Evolutionary conservation across 1,284 basidiomycete species (phyloP).

Genomic region (Cutaneotrichosporon sp.): DNA sequence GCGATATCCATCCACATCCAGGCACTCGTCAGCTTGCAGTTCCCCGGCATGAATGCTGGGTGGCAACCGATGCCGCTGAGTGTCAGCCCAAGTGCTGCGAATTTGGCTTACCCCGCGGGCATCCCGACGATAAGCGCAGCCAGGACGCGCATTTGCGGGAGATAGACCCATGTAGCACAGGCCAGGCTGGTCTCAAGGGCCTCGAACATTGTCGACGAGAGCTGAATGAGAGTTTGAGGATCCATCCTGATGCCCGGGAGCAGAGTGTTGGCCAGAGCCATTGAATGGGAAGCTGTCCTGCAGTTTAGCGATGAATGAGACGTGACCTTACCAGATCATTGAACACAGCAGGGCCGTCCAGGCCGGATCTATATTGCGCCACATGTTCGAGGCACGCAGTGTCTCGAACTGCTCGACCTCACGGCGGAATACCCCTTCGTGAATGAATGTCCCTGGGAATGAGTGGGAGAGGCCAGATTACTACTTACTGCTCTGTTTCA

Average conservation of each 20-base stretch:
- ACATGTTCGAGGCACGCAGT: conserved; percentile 3
- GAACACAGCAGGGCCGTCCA: conserved; percentile 1
- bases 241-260: not conserved
- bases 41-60: conserved; percentile 2
- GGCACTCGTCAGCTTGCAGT: conserved; percentile 3
- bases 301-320: not conserved
- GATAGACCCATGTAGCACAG: conserved; percentile 2
- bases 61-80: conserved; percentile 4
- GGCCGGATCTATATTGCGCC: conserved; percentile 4
- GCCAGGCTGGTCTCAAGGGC: not conserved
- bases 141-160: conserved; percentile 1
- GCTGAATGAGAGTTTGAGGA: not conserved
- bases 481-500: not conserved
- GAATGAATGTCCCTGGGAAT: conserved; percentile 1
- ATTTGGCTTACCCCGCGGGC: not conserved
- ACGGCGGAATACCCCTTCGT: conserved; percentile 3
- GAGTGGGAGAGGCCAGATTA: not conserved
- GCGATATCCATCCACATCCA: conserved; percentile 10
- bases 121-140: conserved; percentile 1
- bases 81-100: not conserved
- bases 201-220: conserved; percentile 6
- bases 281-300: conserved; percentile 3
- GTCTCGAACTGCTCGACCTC: conserved; percentile 9
- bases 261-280: conserved; percentile 2
- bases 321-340: not conserved